phyloP scores from a whole-genome alignment of 345 rosid species.

The Brassica carinata region DNA sequence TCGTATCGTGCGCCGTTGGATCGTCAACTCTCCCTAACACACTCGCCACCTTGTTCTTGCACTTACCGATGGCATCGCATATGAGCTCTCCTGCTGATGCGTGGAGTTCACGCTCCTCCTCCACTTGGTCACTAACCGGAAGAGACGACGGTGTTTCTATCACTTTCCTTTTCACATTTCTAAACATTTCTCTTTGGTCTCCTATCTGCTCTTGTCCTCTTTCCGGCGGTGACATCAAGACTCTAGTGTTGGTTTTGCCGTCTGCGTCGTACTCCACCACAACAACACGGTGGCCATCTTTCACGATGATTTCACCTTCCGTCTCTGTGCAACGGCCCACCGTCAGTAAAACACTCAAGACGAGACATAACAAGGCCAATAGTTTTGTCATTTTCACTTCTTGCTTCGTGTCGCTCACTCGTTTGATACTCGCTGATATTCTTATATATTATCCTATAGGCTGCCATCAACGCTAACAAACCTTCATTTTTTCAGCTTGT shows the following conservation, averaged over 20 bases:
- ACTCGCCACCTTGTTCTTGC: conserved; percentile 49
- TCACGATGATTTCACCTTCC: conserved; percentile 23
- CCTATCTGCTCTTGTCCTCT: neutral
- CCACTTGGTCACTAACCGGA: neutral
- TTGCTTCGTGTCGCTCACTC: conserved; percentile 7
- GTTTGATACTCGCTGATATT: conserved; percentile 7
- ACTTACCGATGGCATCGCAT: conserved; percentile 54
- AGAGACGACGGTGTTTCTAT: conserved; percentile 34
- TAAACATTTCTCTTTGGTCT: neutral
- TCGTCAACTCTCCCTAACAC: conserved; percentile 42
- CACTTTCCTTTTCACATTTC: conserved; percentile 26
- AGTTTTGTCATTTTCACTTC: conserved; percentile 16
- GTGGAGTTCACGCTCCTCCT: conserved; percentile 8
- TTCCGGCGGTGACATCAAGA: conserved; percentile 51
- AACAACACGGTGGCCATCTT: conserved; percentile 34
- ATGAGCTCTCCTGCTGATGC: conserved; percentile 43
- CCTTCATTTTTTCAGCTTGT: neutral
- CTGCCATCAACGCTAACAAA: neutral
- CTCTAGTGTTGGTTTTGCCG: conserved; percentile 60
- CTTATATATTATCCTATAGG: neutral
- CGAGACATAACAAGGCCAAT: conserved; percentile 20
- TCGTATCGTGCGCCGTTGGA: neutral
- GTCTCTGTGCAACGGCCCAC: neutral
- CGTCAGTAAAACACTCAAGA: neutral
- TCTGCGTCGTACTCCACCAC: conserved; percentile 62